Evolutionary conservation across 352 stramenopile species (phyloP).

Genomic region (Pythium periplocum): DNA sequence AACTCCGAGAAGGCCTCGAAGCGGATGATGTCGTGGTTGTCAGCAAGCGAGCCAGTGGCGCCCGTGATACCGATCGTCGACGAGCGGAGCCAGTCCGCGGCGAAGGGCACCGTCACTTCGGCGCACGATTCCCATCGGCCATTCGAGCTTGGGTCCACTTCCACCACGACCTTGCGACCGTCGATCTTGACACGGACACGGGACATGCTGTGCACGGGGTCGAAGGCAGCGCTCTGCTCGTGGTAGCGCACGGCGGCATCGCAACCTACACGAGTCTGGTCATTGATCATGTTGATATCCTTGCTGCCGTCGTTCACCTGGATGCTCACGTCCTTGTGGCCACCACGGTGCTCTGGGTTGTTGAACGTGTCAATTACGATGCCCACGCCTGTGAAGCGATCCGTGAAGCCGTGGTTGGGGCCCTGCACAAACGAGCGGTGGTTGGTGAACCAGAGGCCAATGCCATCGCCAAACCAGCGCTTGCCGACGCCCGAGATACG

Average conservation of each 20-base stretch:
- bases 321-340: constrained; percentile 81
- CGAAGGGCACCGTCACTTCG: constrained; percentile 60
- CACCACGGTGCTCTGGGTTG: constrained; percentile 77
- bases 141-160: constrained; percentile 57
- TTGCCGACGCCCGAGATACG: constrained; percentile 78
- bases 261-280: constrained; percentile 60
- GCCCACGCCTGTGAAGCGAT: constrained; percentile 70
- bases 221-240: constrained; percentile 70
- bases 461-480: constrained; percentile 82
- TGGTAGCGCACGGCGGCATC: constrained; percentile 77
- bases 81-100: constrained; percentile 46
- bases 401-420: constrained; percentile 72
- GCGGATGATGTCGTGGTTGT: constrained; percentile 84
- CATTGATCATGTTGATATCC: constrained; percentile 57
- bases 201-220: constrained; percentile 76
- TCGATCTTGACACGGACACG: constrained; percentile 76
- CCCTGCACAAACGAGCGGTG: constrained; percentile 49
- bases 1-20: constrained; percentile 69
- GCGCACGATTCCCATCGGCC: constrained; percentile 63
- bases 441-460: constrained; percentile 77
- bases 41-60: constrained; percentile 68
- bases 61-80: constrained; percentile 73
- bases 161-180: constrained; percentile 43
- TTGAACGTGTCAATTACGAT: constrained; percentile 84
- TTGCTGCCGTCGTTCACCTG: constrained; percentile 81